These are phyloP conservation scores for Exophiala oligosperma DNA, from an alignment of 2,329 filamentous ascomycete species.

Conservation along the genomic window DNA sequence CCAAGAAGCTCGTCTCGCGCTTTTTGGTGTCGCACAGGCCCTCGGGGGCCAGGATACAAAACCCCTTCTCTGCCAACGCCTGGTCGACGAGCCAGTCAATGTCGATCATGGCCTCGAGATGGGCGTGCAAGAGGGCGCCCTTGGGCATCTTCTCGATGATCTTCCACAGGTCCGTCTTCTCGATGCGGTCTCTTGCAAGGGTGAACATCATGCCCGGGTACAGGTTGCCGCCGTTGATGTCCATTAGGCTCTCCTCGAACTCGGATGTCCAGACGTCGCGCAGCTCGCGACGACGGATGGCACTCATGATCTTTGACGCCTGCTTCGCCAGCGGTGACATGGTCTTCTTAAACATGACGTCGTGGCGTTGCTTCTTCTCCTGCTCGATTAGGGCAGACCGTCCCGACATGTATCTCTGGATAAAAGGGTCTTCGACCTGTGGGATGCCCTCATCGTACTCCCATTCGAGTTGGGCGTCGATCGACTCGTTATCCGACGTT, in stretches of 20 bases:
- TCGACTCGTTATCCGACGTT: conserved; percentile 22
- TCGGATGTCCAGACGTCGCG: conserved; percentile 72
- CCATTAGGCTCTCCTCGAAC: conserved; percentile 69
- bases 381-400: conserved; percentile 73
- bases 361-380: conserved; percentile 80
- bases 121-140: conserved; percentile 80
- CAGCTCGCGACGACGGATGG: conserved; percentile 76
- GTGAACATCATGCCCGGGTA: conserved; percentile 94
- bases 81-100: conserved; percentile 75
- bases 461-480: conserved; percentile 32
- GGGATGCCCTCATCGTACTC: conserved; percentile 46
- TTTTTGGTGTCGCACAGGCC: conserved; percentile 22
- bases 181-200: conserved; percentile 81
- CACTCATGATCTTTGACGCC: conserved; percentile 76
- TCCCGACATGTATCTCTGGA: conserved; percentile 77
- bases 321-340: conserved; percentile 76
- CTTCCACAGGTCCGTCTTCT: conserved; percentile 78
- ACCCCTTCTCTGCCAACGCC: conserved; percentile 53
- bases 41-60: conserved; percentile 31
- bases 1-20: conserved; percentile 12
- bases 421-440: conserved; percentile 66
- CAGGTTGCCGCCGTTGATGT: conserved; percentile 61
- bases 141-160: conserved; percentile 88
- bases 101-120: conserved; percentile 89
- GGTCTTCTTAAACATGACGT: conserved; percentile 68